Base-by-base conservation (phyloP, 345 rosid species). In the Odontarrhena argentea region DNA sequence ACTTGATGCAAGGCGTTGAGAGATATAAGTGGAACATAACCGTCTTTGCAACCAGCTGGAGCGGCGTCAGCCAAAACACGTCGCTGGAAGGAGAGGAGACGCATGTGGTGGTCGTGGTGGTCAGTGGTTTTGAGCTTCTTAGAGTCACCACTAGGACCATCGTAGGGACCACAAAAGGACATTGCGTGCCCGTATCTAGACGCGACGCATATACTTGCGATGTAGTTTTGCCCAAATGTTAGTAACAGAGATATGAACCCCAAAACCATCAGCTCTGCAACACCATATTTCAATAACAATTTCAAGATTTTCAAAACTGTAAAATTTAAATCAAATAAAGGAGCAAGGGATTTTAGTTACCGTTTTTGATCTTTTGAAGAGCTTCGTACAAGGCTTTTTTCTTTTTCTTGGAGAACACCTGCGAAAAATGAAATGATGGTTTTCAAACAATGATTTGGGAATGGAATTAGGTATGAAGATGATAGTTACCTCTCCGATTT, bases 231-330 rank as follows among this genome's bases (percentile, higher is more conserved):
- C 25, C 91, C 86, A 57, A 94, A 88, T 52, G 99, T 87, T 72
- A 91, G 67, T 41, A 86, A 46, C 60, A 94, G 73, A 44, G 99
- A 94, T 51, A 94, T 91, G 78, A 94, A 94, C 53, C 99, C 97
- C 67, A 94, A 76, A 71, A 94, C 84, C 97, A 94, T 94, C 4
- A 94, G 90, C 82, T 94, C 96, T 88, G 88, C 70, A 54, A 32
- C 36, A 32, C 32, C 22, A 18, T 3, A 28, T 28, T 28, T 28
- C 32, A 28, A 3, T 4, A 28, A 28, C 32, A 28, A 3, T 4
- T 28, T 5, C 36, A 32, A 32, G 5, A 24, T 15, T 18, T 18
- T 18, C 22, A 18, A 18, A 18, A 18, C 22, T 18, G 22, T 18
- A 18, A 18, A 18, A 18, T 18, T 5, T 7, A 32, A 32, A 24